Evolutionary conservation across 345 rosid genomes (phyloP), one percentile per base, ranked within the genome.

Genomic region (Atalantia buxifolia): DNA sequence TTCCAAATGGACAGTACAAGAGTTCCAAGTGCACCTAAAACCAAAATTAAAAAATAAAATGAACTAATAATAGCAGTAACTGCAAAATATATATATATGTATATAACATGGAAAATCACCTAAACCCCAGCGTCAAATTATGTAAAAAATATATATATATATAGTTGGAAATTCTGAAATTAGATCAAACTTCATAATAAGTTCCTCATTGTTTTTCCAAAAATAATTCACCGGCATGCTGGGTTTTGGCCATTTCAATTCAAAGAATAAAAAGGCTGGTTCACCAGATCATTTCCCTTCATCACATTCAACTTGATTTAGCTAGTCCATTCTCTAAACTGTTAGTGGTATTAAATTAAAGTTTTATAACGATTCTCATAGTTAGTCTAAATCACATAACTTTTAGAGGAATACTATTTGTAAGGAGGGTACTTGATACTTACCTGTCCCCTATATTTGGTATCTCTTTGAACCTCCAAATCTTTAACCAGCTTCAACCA

Each of bases 401-500:
- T n/a, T 63, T 48, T 75, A 5, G 12, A 45, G 7, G 22, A n/a
- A 53, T 65, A 53, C 3, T 16, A 31, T 45, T 27, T 33, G 2
- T 42, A 14, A 50, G 45, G 31, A 67, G 45, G 8, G 18, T 40
- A 48, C 28, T 22, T 40, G 25, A 66, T 72, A 69, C 85, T 82
- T 72, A 97, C 99, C 98, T 92, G 87, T 67, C 99, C 99, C 82
- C 99, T 84, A 82, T 88, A 40, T 87, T 92, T 94, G 72, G 79
- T 94, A 85, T 97, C 99, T 89, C 98, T 91, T 81, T 93, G 98
- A 86, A 97, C 76, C 80, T 92, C 98, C 86, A 97, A 88, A 88
- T 97, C 99, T 87, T 97, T 97, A 73, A 97, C 98, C 79, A 97
- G 86, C 81, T 92, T 92, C 89, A 97, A 84, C 99, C 99, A 97